phyloP scores from a whole-genome alignment of 805 yeast genomes.

The Candida bentonensis region DNA sequence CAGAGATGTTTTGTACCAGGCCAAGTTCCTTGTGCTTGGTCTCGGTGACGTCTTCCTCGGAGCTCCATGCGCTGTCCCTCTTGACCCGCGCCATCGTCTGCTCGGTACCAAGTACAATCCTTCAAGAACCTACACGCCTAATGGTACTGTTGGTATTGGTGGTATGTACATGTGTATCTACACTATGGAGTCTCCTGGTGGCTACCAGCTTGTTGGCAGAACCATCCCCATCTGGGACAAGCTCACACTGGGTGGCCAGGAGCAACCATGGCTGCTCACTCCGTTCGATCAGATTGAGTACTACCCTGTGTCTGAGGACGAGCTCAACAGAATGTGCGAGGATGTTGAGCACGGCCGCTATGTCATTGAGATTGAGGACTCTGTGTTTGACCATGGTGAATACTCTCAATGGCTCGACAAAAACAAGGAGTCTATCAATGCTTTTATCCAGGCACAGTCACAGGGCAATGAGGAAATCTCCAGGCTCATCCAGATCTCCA shows the following conservation, averaged over 20 bases:
- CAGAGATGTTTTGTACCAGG: slow-evolving; percentile 72
- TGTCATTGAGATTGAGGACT: slow-evolving; percentile 57
- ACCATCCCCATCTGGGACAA: slow-evolving; percentile 98
- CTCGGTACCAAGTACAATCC: slow-evolving; percentile 94
- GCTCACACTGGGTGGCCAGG: slow-evolving; percentile 41
- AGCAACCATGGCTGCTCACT: slow-evolving; percentile 77
- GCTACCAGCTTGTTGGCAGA: slow-evolving; percentile 91
- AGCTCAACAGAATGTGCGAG: slow-evolving; percentile 55
- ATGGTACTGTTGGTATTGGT: slow-evolving; percentile 96
- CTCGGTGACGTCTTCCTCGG: slow-evolving; percentile 96
- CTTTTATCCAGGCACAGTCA: slow-evolving; percentile 56
- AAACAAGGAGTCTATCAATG: slow-evolving; percentile 52
- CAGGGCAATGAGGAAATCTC: slow-evolving; percentile 81
- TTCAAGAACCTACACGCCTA: slow-evolving; percentile 88
- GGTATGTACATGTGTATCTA: slow-evolving; percentile 98
- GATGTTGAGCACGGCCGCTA: slow-evolving; percentile 72
- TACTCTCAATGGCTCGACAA: slow-evolving; percentile 68
- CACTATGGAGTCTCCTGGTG: slow-evolving; percentile 98
- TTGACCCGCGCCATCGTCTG: slow-evolving; percentile 90
- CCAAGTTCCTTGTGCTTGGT: slow-evolving; percentile 84
- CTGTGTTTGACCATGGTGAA: slow-evolving; percentile 68
- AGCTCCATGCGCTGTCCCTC: slow-evolving; percentile 97
- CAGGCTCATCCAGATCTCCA: slow-evolving; percentile 64
- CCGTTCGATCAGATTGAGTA: slow-evolving; percentile 93
- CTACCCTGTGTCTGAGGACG: slow-evolving; percentile 80